Evolutionary conservation across 805 yeast species (phyloP), one percentile per base, ranked within the genome.

Genomic region (Lachancea sp.): DNA sequence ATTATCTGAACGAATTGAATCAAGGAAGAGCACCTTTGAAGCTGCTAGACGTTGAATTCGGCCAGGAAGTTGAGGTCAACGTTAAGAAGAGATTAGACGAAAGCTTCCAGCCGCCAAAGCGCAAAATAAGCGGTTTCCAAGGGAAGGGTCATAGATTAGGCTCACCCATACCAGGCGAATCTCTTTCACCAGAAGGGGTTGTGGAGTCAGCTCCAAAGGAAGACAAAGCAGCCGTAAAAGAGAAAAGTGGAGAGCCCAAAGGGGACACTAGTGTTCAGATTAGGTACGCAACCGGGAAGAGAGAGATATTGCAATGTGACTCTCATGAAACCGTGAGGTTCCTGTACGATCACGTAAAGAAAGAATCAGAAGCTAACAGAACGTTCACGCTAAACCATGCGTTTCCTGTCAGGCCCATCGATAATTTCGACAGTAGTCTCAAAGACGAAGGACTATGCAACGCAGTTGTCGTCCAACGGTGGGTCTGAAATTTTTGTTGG

Each of bases 11-110:
- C 48, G 92, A 89, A 50, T 72, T 92, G 63, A 83, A 85, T 56
- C 74, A 79, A 41, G 98, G 98, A 8, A 72, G 94, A 43, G 98
- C 96, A 0, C 98, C 98, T 15, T 65, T 90, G 46, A 75, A 82
- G 23, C 64, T 92, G 38, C 69, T 92, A 48, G 78, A 84, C 48
- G 97, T 90, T 13, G 78, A 80, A 52, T 78, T 79, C 57, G 95
- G 95, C 34, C 97, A 90, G 67, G 92, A 84, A 46, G 97, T 92
- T 19, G 95, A 89, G 56, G 96, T 90, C 15, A 76, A 79, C 29
- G 92, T 92, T n/a, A 72, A 74, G 43, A 80, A 81, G 55, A 83
- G 83, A 50, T 66, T 83, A 40, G 94, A 87, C 40, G 95, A 90
- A 60, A 84, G 83, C 30, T 92, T 75, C 64, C 68, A 58, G 31